Evolutionary conservation across 768 basidiomycete genomes (phyloP).

Genomic region (Rhodotorula babjevae): DNA sequence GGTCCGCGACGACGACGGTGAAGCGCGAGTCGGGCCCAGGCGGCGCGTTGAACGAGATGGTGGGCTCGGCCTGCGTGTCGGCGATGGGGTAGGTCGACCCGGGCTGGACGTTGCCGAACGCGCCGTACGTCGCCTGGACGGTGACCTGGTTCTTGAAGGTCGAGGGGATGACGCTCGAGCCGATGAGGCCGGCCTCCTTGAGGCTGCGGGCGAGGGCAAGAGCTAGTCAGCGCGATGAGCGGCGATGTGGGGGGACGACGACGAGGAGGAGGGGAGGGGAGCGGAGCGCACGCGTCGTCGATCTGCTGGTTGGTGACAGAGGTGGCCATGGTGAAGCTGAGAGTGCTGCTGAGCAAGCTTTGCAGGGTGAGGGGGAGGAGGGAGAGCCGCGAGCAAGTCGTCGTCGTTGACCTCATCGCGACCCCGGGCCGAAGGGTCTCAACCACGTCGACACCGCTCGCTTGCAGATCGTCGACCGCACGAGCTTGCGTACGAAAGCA

Average conservation of each 20-base stretch:
- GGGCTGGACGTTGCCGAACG: constrained; percentile 1
- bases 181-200: not conserved
- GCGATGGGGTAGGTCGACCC: constrained; percentile 3
- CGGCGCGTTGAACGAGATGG: constrained; percentile 2
- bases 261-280: not conserved
- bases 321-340: not conserved
- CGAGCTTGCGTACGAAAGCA: no score
- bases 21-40: not conserved
- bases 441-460: not conserved
- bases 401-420: not conserved
- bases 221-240: not conserved
- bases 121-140: not conserved
- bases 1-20: constrained; percentile 18
- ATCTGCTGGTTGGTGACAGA: not conserved
- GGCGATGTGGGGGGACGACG: no score
- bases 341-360: not conserved
- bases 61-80: constrained; percentile 8
- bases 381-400: not conserved
- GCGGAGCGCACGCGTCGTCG: not conserved
- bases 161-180: constrained; percentile 1
- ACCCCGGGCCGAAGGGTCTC: no score
- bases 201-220: not conserved
- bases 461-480: no score
- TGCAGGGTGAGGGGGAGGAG: no score
- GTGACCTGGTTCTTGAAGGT: not conserved